Evolutionary conservation across 331 rosid genomes (phyloP).

Genomic region (Acacia pycnantha): DNA sequence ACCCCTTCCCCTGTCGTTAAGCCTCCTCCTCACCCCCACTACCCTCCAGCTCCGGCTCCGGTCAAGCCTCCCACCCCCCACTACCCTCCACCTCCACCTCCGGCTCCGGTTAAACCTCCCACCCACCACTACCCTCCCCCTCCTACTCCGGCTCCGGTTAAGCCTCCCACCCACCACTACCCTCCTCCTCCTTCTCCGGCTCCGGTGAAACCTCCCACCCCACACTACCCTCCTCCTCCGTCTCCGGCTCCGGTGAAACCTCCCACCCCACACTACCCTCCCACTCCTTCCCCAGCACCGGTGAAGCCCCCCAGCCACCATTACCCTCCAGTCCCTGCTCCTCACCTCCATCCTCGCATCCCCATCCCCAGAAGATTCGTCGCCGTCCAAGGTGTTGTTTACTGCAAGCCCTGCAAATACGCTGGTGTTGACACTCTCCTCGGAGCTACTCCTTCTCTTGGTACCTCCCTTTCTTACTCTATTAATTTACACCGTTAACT

Average conservation of each 20-base stretch:
- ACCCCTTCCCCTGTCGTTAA: neutral
- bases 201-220: neutral
- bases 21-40: neutral
- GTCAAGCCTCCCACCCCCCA: neutral
- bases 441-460: constrained; percentile 57
- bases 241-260: neutral
- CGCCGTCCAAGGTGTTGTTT: constrained; percentile 86
- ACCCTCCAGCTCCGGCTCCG: constrained; percentile 22
- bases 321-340: constrained; percentile 11
- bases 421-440: constrained; percentile 53
- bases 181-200: neutral
- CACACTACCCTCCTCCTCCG: neutral
- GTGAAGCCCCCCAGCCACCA: constrained; percentile 10
- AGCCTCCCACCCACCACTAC: neutral
- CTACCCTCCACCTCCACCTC: neutral
- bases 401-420: constrained; percentile 72
- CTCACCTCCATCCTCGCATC: neutral
- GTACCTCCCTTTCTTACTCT: constrained; percentile 31
- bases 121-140: constrained; percentile 3
- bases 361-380: constrained; percentile 53
- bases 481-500: neutral
- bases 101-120: neutral
- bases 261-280: constrained; percentile 14
- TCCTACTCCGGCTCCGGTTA: neutral
- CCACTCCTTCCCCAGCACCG: neutral